These are phyloP conservation scores for Diversispora epigaea DNA, from an alignment of 192 early-diverging fungal species.

Conservation along the genomic window DNA sequence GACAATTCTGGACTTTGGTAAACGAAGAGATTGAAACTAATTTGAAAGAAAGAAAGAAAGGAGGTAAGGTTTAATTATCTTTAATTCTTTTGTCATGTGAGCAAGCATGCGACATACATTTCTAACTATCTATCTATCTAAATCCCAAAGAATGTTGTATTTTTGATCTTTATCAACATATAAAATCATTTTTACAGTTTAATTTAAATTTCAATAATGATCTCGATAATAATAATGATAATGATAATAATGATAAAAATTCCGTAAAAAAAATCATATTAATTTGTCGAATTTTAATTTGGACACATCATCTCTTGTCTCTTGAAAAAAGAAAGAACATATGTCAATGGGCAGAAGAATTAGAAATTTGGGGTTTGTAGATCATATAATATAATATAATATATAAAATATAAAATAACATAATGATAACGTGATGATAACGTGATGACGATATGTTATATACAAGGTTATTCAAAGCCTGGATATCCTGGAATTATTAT, in stretches of 20 bases:
- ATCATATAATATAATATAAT: background rate
- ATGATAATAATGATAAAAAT: background rate
- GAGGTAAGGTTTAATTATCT: background rate
- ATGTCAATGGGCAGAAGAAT: slow-evolving; percentile 14
- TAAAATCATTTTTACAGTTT: slow-evolving; percentile 1
- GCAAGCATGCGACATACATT: background rate
- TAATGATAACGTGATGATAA: too few species aligned
- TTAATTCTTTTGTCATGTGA: background rate
- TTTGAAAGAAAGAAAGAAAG: background rate
- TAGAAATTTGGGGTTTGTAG: background rate
- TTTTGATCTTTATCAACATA: slow-evolving; percentile 14
- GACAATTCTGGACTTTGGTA: background rate
- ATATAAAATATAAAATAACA: background rate
- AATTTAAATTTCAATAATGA: too few species aligned
- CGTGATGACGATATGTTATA: too few species aligned
- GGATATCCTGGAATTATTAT: slow-evolving; percentile 20
- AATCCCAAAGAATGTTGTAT: slow-evolving; percentile 3
- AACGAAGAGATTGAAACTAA: slow-evolving; percentile 7
- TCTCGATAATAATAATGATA: background rate
- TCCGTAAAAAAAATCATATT: too few species aligned
- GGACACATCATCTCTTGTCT: slow-evolving; percentile 14
- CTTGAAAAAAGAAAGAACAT: slow-evolving; percentile 1
- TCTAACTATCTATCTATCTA: background rate
- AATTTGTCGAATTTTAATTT: slow-evolving; percentile 10
- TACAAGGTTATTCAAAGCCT: slow-evolving; percentile 7